These are phyloP conservation scores for Debaryomycetaceae sp. DNA, from an alignment of 1,139 yeast genomes.

Conservation along the genomic window DNA sequence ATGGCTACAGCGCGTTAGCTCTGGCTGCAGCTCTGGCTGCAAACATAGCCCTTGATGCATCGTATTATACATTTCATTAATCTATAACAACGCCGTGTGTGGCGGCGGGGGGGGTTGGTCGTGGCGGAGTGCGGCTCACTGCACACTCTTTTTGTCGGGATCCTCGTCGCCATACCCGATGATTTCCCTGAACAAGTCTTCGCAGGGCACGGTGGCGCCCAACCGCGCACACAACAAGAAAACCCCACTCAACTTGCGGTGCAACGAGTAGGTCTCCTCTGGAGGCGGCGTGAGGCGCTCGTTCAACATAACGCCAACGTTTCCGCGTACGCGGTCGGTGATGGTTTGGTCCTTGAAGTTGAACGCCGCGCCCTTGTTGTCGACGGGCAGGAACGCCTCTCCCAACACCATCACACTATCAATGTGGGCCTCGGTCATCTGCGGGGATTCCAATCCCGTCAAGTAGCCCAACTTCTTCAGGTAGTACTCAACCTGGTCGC, in stretches of 20 bases:
- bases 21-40: too few species aligned
- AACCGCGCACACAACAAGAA: slow-evolving; percentile 84
- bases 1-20: too few species aligned
- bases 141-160: too few species aligned
- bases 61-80: too few species aligned
- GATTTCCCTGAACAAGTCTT: slow-evolving; percentile 68
- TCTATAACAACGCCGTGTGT: too few species aligned
- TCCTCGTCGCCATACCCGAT: slow-evolving; percentile 41
- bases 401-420: slow-evolving; percentile 89
- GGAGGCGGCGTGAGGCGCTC: slow-evolving; percentile 97
- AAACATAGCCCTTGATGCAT: too few species aligned
- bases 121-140: too few species aligned
- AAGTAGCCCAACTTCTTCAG: slow-evolving; percentile 79
- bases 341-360: slow-evolving; percentile 84
- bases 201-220: slow-evolving; percentile 80
- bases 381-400: slow-evolving; percentile 75
- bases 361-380: slow-evolving; percentile 47
- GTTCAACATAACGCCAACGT: slow-evolving; percentile 81
- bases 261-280: slow-evolving; percentile 93
- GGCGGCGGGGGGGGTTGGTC: too few species aligned
- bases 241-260: slow-evolving; percentile 92
- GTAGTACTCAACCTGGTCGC: slow-evolving; percentile 57
- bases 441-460: slow-evolving; percentile 83
- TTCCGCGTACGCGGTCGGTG: slow-evolving; percentile 84
- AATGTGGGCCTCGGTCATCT: slow-evolving; percentile 88